A percentile compares a stretch with the other conserved stretches of the same genome.
Conservation (phyloP, 139 green algal species). For the Mesotaenium endlicherianum region DNA sequence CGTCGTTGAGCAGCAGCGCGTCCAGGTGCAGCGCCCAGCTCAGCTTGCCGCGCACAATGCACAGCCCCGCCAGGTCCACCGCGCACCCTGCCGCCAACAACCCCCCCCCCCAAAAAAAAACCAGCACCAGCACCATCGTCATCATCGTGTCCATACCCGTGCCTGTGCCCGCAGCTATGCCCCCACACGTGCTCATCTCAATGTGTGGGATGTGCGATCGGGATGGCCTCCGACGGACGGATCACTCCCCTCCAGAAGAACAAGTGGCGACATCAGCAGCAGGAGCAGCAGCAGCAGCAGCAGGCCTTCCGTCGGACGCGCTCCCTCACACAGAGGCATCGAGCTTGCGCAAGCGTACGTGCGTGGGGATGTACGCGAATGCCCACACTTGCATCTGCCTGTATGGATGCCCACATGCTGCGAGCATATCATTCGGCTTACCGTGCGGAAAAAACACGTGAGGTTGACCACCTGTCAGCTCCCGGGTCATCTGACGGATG, state of each 20-base stretch:
- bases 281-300: too few species aligned
- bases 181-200: not conserved
- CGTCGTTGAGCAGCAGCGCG: slow-evolving; percentile 75
- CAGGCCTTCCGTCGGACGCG: too few species aligned
- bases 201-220: not conserved
- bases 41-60: slow-evolving; percentile 73
- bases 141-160: not conserved
- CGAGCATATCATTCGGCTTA: not conserved
- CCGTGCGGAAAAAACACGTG: too few species aligned
- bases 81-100: slow-evolving; percentile 25
- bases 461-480: too few species aligned
- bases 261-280: not conserved
- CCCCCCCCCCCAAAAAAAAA: not conserved
- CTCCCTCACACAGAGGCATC: too few species aligned
- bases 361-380: too few species aligned
- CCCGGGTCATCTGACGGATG: too few species aligned
- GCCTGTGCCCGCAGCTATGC: not conserved
- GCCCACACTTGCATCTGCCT: too few species aligned
- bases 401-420: too few species aligned
- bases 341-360: too few species aligned
- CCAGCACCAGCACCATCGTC: not conserved
- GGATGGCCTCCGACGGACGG: not conserved
- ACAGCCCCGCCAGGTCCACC: slow-evolving; percentile 67
- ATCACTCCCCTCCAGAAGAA: not conserved
- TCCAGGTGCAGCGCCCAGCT: slow-evolving; percentile 83